These are phyloP conservation scores for Alnus rubra DNA, from an alignment of 306 rosid genomes.

Conservation along the genomic window DNA sequence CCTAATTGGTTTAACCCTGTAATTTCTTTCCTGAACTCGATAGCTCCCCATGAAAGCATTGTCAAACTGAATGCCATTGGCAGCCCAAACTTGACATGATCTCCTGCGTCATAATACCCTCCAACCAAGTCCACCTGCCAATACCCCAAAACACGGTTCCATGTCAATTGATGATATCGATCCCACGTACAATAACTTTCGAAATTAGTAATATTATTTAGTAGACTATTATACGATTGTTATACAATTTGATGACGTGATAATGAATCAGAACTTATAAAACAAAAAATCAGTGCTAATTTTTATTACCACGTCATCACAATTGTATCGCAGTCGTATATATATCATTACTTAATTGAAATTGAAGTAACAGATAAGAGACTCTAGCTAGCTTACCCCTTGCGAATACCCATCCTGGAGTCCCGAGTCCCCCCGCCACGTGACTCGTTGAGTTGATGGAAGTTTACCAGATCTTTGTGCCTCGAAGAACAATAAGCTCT, in stretches of 20 bases:
- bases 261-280: no score
- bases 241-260: no score
- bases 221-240: no score
- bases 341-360: no score
- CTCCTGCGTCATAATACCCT: slow-evolving; percentile 96
- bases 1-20: slow-evolving; percentile 57
- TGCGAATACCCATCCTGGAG: slow-evolving; percentile 74
- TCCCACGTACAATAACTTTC: no score
- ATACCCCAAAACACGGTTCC: not conserved
- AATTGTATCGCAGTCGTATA: no score
- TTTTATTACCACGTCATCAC: no score
- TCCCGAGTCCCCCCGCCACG: slow-evolving; percentile 82
- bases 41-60: slow-evolving; percentile 84
- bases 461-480: slow-evolving; percentile 84
- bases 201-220: no score
- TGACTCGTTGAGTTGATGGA: slow-evolving; percentile 49
- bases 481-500: slow-evolving; percentile 75
- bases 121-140: slow-evolving; percentile 81
- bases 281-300: no score
- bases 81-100: slow-evolving; percentile 86
- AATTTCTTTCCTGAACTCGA: slow-evolving; percentile 71
- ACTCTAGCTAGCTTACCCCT: slow-evolving; percentile 45
- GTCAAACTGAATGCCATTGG: slow-evolving; percentile 86
- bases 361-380: no score
- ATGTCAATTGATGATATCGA: no score